phyloP scores from a whole-genome alignment of 1,284 basidiomycete species.

The Chalciporus sp. region DNA sequence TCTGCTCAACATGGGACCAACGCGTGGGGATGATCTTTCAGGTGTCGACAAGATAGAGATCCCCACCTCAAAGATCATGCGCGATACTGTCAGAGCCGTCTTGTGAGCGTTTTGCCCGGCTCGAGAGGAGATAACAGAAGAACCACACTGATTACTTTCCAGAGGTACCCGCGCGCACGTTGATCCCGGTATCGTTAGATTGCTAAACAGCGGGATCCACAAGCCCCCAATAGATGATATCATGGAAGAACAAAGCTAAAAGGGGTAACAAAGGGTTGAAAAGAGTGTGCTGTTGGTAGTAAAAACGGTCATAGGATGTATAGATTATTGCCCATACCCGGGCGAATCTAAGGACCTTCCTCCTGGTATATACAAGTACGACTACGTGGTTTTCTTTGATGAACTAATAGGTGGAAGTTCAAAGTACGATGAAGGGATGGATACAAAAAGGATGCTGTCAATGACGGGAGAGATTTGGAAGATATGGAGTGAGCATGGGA shows the following conservation, averaged over 20 bases:
- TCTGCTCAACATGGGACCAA: slow-evolving; percentile 84
- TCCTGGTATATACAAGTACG: slow-evolving; percentile 31
- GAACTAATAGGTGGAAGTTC: slow-evolving; percentile 13
- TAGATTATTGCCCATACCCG: slow-evolving; percentile 31
- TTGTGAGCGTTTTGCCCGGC: slow-evolving; percentile 48
- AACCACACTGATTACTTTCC: background rate
- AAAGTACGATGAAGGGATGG: slow-evolving; percentile 19
- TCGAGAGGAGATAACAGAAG: too few species aligned
- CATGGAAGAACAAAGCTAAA: slow-evolving; percentile 4
- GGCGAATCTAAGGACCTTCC: slow-evolving; percentile 24
- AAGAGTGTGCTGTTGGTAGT: slow-evolving; percentile 20
- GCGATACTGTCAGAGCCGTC: slow-evolving; percentile 57
- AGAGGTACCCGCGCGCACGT: slow-evolving; percentile 26
- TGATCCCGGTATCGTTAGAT: slow-evolving; percentile 21
- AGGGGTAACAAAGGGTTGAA: slow-evolving; percentile 2
- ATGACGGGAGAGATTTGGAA: slow-evolving; percentile 19
- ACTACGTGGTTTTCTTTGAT: slow-evolving; percentile 26
- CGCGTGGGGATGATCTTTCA: slow-evolving; percentile 75
- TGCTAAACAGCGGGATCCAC: slow-evolving; percentile 34
- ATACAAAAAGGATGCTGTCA: slow-evolving; percentile 29
- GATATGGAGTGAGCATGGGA: slow-evolving; percentile 9
- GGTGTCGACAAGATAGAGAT: slow-evolving; percentile 80
- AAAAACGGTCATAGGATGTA: slow-evolving; percentile 29
- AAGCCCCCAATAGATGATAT: slow-evolving; percentile 27
- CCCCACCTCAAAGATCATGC: slow-evolving; percentile 67